These are phyloP conservation scores for Candida smagusa DNA, from an alignment of 1,139 yeast genomes.

Conservation along the genomic window DNA sequence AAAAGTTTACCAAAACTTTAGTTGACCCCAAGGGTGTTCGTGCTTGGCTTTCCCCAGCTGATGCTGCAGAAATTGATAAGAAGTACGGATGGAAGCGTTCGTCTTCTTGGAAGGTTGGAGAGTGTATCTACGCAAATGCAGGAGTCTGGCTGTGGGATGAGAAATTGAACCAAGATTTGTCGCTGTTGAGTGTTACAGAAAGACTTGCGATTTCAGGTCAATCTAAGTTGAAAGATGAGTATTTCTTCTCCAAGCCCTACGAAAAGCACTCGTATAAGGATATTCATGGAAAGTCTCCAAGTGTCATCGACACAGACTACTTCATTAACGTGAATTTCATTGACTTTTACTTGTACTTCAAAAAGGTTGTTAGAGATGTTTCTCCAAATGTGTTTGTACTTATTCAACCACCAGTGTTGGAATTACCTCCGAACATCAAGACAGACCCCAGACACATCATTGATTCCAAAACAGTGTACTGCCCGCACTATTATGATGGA, in stretches of 20 bases:
- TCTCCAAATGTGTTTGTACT: constrained; percentile 53
- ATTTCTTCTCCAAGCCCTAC: constrained; percentile 20
- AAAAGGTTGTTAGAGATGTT: constrained; percentile 44
- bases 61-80: constrained; percentile 42
- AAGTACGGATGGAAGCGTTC: constrained; percentile 70
- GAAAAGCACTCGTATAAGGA: constrained; percentile 1
- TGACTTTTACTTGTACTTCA: constrained; percentile 52
- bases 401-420: constrained; percentile 82
- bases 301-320: constrained; percentile 29
- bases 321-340: constrained; percentile 65
- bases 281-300: neutral
- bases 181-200: constrained; percentile 19
- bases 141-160: constrained; percentile 57
- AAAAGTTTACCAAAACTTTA: constrained; percentile 49
- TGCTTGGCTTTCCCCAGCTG: constrained; percentile 63
- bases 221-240: constrained; percentile 29
- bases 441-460: constrained; percentile 47
- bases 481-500: constrained; percentile 94
- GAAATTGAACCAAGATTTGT: constrained; percentile 15
- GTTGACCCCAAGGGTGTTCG: constrained; percentile 65
- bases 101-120: constrained; percentile 63
- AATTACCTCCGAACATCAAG: constrained; percentile 68
- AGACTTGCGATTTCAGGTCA: constrained; percentile 31
- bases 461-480: constrained; percentile 65
- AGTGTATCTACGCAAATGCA: constrained; percentile 75